These are phyloP conservation scores for Fusarium secorum DNA, from an alignment of 2,329 filamentous ascomycete species.

Conservation along the genomic window DNA sequence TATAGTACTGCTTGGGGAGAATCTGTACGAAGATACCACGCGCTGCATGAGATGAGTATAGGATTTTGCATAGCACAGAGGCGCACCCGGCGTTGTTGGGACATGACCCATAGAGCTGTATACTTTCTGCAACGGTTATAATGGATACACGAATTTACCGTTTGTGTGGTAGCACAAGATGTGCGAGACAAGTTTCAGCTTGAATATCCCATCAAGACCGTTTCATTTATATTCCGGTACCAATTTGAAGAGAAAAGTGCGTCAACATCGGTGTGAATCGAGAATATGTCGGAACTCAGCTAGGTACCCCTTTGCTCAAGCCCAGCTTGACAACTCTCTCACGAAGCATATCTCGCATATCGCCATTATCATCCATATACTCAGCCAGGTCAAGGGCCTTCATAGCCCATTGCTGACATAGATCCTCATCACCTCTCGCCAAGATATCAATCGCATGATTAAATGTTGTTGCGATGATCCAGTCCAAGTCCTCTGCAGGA, in stretches of 20 bases:
- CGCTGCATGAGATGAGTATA: constrained; percentile 26
- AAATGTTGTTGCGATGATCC: constrained; percentile 74
- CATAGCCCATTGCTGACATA: constrained; percentile 68
- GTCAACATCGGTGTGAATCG: neutral
- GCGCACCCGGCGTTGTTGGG: constrained; percentile 31
- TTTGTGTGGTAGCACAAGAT: constrained; percentile 7
- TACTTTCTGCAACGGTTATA: constrained; percentile 14
- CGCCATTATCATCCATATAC: constrained; percentile 62
- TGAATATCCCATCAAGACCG: neutral
- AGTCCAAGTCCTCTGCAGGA: constrained; percentile 74
- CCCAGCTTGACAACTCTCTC: constrained; percentile 54
- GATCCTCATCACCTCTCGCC: constrained; percentile 60
- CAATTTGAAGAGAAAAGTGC: neutral
- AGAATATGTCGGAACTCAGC: neutral
- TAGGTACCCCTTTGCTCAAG: constrained; percentile 17
- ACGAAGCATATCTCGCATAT: constrained; percentile 54
- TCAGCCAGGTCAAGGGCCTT: constrained; percentile 69
- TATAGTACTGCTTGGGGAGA: neutral
- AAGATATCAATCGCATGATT: constrained; percentile 77
- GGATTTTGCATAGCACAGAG: constrained; percentile 31
- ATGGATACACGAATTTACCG: constrained; percentile 22
- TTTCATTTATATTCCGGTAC: neutral
- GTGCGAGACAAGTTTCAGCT: constrained; percentile 11
- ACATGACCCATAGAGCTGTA: constrained; percentile 25
- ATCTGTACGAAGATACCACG: constrained; percentile 27